These are phyloP conservation scores for Phtheirospermum japonicum DNA, from an alignment of 257 asterid species.

Conservation along the genomic window DNA sequence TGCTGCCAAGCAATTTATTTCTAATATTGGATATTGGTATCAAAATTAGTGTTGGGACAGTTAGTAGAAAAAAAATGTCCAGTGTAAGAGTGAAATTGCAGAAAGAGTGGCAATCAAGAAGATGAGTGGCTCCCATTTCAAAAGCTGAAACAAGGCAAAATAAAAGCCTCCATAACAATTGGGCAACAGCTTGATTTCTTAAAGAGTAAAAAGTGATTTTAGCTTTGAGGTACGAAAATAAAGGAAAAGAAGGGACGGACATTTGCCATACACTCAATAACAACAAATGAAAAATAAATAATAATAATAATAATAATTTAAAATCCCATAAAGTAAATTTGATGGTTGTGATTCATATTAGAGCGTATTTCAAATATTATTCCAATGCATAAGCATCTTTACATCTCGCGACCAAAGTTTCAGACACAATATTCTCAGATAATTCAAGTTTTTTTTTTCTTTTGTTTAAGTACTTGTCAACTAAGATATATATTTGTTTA, in stretches of 20 bases:
- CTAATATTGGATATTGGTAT: conserved; percentile 16
- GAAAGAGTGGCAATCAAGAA: conserved; percentile 12
- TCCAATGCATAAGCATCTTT: no score
- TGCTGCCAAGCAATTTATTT: conserved; percentile 6
- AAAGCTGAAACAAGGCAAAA: conserved; percentile 18
- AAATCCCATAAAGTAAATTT: neutral
- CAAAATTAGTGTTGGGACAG: conserved; percentile 22
- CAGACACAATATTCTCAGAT: conserved; percentile 10
- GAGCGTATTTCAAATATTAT: no score
- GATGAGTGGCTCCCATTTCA: neutral
- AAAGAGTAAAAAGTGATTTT: conserved; percentile 29
- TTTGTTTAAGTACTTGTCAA: neutral
- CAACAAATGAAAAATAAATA: no score
- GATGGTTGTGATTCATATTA: conserved; percentile 26
- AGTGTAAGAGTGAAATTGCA: conserved; percentile 18
- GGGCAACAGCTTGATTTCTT: conserved; percentile 28
- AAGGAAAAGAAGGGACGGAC: conserved; percentile 26
- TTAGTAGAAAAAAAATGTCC: conserved; percentile 16
- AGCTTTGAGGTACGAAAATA: conserved; percentile 22
- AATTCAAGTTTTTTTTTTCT: neutral
- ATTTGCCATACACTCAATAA: conserved; percentile 19
- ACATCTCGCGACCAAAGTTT: no score
- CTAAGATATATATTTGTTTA: no score
- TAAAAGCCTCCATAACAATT: conserved; percentile 21
- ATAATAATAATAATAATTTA: no score